Evolutionary conservation across 441 rosid genomes (phyloP), one percentile per base, ranked within the genome.

Genomic region (Croton laevigatus): DNA sequence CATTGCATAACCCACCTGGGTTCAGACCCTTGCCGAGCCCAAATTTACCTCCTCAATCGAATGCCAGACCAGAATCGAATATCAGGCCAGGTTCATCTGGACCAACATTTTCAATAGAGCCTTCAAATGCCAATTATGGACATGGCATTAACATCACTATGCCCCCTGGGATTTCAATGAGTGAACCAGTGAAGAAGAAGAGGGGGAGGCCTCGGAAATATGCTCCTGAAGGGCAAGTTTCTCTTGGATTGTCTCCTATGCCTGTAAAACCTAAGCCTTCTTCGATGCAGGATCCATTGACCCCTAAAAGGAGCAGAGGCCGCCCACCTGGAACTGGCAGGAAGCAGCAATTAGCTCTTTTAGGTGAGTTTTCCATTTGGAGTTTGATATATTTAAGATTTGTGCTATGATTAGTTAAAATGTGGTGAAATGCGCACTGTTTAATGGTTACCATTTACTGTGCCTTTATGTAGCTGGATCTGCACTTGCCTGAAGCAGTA

Each of bases 311-410:
- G 73, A 76, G 77, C 32, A 80, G 94, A 83, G 99, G 99, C 45
- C 86, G 98, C 68, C 98, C 99, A 27, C 99, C 93, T 74, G 99
- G 99, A 11, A 83, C 82, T 68, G 98, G 99, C 74, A 87, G 99
- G 86, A 96, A 96, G 86, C 99, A 96, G 72, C 93, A 89, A 12
- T 69, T 96, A 72, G 97, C 99, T 59, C 75, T 82, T 77, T 86
- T 91, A 64, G 99, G 99, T 91, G 72, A 83, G 91, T 70, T 51
- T 70, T 81, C 51, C 45, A 22, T 42, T 71, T 32, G 52, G 58
- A 40, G 36, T 34, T 66, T 52, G 55, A 16, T 19, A 17, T 66
- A 44, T 78, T 71, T 62, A 69, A 55, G n/a, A 52, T 22, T 65
- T 57, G 54, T 49, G 59, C 3, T 19, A 72, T 69, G 69, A 60